Base-by-base conservation (phyloP, 495 filamentous ascomycete genomes). In the Aspergillus hancockii region DNA sequence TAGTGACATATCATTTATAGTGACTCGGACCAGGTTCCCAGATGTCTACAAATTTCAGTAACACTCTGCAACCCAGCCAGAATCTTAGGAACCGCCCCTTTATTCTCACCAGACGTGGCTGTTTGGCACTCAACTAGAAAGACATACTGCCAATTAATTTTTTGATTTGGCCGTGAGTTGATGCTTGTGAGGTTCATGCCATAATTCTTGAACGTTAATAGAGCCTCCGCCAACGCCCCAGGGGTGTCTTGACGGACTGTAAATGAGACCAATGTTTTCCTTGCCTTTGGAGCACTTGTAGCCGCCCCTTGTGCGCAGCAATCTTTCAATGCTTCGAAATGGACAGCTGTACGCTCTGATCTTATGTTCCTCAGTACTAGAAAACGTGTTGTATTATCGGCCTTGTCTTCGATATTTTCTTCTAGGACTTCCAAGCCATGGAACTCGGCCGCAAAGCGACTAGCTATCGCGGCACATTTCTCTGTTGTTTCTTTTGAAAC, bases 51-150 rank as follows among this genome's bases (percentile, higher is more conserved):
- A 36, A 52, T 64, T 53, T 76, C 74, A 2, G 74, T 76, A 31
- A 71, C 69, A 45, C 64, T 18, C 18, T 62, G 60, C 16, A 79
- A 52, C 38, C 63, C 64, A 16, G 55, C 19, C 38, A 79, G 41
- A 49, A 71, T 63, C 22, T 64, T 62, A 18, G 57, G 28, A n/a
- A 71, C 68, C 21, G 67, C 65, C 28, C 71, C 69, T 49, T 67
- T 58, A 43, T 69, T 65, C 49, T 64, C 63, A 28, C 58, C 60
- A 6, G 67, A 65, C 4, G 60, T 62, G 16, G 61, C 59, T 6
- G 87, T 86, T 68, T 89, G 82, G 68, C 96, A 91, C 77, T 98
- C 94, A 21, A 97, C 88, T 71, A 98, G 88, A 74, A 98, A 97
- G 25, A 96, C 82, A 75, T 98, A 98, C 67, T 93, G 86, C 88